Evolutionary conservation across 2,329 filamentous ascomycete genomes (phyloP).

Genomic region (Fusarium goolgardi): DNA sequence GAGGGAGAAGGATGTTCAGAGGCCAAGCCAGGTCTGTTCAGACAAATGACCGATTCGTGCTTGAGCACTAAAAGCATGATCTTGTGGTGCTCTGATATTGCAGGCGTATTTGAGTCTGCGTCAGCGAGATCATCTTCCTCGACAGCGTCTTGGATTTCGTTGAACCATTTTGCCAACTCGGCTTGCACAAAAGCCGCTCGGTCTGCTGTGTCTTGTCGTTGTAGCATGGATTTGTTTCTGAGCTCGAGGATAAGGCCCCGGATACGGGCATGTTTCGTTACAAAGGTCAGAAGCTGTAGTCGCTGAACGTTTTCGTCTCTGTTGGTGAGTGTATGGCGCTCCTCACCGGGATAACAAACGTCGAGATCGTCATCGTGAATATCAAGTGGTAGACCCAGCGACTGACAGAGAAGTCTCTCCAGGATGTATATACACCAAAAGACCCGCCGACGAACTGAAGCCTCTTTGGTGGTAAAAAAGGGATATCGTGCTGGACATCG

Average conservation of each 20-base stretch:
- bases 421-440: slow-evolving; percentile 69
- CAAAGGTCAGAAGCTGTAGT: slow-evolving; percentile 53
- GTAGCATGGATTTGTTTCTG: slow-evolving; percentile 62
- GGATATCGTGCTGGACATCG: slow-evolving; percentile 65
- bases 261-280: slow-evolving; percentile 61
- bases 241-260: slow-evolving; percentile 64
- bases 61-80: slow-evolving; percentile 58
- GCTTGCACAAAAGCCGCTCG: slow-evolving; percentile 60
- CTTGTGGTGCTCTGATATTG: slow-evolving; percentile 52
- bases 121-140: slow-evolving; percentile 51
- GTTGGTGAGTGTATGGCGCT: slow-evolving; percentile 53
- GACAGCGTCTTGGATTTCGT: slow-evolving; percentile 62
- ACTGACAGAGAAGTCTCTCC: slow-evolving; percentile 67
- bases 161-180: slow-evolving; percentile 63
- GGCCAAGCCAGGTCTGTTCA: slow-evolving; percentile 63
- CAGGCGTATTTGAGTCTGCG: not conserved
- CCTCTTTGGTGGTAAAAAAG: slow-evolving; percentile 61
- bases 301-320: slow-evolving; percentile 41
- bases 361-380: slow-evolving; percentile 69
- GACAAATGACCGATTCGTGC: slow-evolving; percentile 62
- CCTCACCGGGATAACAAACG: slow-evolving; percentile 65
- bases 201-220: slow-evolving; percentile 57
- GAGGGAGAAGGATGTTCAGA: slow-evolving; percentile 56
- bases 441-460: slow-evolving; percentile 61
- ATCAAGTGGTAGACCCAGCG: slow-evolving; percentile 65